Base-by-base conservation (phyloP, 73 alveolate species). In the Symbiodinium pilosum region DNA sequence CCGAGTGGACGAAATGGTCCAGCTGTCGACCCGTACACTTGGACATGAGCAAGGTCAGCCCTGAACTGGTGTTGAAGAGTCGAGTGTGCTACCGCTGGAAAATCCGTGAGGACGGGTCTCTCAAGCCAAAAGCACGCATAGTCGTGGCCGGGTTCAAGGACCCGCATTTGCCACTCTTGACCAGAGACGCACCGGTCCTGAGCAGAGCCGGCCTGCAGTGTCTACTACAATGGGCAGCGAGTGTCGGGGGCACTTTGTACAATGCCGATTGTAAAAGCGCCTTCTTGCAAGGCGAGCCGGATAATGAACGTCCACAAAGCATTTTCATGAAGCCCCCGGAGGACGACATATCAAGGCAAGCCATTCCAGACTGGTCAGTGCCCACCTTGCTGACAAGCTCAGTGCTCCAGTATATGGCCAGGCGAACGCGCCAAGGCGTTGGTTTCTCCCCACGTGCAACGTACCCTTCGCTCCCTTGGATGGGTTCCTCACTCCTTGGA, bases 1-100 rank as follows among this genome's bases (percentile, higher is more conserved):
- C 30, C 0, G 97, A 91, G 26, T 91, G 97, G 97, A 40, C 20
- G 8, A 68, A 42, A 1, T 91, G 97, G 88, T 69, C 89, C 4
- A 2, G 41, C 0, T 91, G 97, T 32, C 6, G 34, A 0, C 86
- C 95, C 1, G 73, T 88, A 3, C n/a, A 39, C 38, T 36, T 30
- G 3, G 38, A 47, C 11, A 9, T 20, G 77, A 1, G 20, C 2
- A 64, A 87, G 73, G 14, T 87, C 40, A 84, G 56, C 36, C 68
- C 84, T 0, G 2, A n/a, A 12, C 43, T 91, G 41, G 71, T 91
- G 32, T 20, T 91, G 47, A 43, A 34, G 32, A 2, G 32, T 12
- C 75, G 89, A 12, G 97, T 91, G 9, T 68, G 89, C 42, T 91
- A n/a, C 16, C 28, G 97, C 0, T 91, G 88, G 89, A 91, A 71